Evolutionary conservation across 306 rosid species (phyloP).

Genomic region (Cicer cuneatum): DNA sequence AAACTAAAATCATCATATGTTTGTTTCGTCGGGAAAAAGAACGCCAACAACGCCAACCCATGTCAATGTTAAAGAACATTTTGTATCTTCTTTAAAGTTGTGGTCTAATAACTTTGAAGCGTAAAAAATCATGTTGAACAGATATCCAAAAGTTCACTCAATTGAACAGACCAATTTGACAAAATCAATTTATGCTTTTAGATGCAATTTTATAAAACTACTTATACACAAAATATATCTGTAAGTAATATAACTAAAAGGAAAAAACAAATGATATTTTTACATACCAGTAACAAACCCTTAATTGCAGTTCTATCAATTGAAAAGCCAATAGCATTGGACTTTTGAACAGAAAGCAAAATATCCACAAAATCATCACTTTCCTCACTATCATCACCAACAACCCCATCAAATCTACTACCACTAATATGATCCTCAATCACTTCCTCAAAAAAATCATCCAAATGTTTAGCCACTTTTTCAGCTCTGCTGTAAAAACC

Average conservation of each 20-base stretch:
- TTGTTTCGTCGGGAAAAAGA: too few species aligned
- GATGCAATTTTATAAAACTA: too few species aligned
- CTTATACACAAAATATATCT: too few species aligned
- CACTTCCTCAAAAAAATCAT: slow-evolving; percentile 30
- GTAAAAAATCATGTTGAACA: too few species aligned
- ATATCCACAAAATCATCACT: slow-evolving; percentile 43
- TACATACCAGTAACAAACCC: slow-evolving; percentile 40
- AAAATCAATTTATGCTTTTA: too few species aligned
- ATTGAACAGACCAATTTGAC: too few species aligned
- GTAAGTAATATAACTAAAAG: not conserved
- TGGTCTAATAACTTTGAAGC: too few species aligned
- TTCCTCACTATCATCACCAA: not conserved
- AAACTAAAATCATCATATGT: too few species aligned
- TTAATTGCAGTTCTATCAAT: slow-evolving; percentile 34
- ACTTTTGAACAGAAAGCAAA: slow-evolving; percentile 32
- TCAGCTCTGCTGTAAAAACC: slow-evolving; percentile 33
- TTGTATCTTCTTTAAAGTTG: too few species aligned
- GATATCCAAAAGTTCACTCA: too few species aligned
- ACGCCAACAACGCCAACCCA: too few species aligned
- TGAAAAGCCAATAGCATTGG: slow-evolving; percentile 1
- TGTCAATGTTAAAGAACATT: too few species aligned
- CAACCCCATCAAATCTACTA: not conserved
- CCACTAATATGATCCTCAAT: slow-evolving; percentile 26
- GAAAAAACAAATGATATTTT: not conserved
- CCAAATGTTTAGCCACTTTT: slow-evolving; percentile 28